These are phyloP conservation scores for Fusarium tanahbumbuense DNA, from an alignment of 2,329 filamentous ascomycete species.

Conservation along the genomic window DNA sequence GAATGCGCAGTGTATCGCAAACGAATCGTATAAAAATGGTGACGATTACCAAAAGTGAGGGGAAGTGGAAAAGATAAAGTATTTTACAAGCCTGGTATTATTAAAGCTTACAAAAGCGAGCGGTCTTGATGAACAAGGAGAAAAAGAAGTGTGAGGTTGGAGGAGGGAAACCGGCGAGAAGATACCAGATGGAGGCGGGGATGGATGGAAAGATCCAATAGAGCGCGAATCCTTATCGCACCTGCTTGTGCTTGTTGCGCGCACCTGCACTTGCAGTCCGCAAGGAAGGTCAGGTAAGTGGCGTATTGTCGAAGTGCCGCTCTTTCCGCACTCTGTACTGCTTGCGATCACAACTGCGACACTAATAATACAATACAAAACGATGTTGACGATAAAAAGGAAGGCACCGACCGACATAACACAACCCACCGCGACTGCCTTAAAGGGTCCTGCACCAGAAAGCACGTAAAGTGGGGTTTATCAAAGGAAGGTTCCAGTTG, in stretches of 20 bases:
- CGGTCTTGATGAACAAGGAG: constrained; percentile 11
- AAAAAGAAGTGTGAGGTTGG: constrained; percentile 22
- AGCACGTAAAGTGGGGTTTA: constrained; percentile 15
- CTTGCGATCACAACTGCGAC: constrained; percentile 10
- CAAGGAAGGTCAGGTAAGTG: background rate
- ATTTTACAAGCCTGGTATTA: constrained; percentile 16
- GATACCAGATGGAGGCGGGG: constrained; percentile 30
- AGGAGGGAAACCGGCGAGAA: constrained; percentile 19
- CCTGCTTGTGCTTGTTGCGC: constrained; percentile 1
- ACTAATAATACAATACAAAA: background rate
- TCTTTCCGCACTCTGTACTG: constrained; percentile 23
- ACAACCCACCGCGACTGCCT: constrained; percentile 13
- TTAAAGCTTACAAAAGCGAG: constrained; percentile 23
- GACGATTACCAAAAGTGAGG: constrained; percentile 2
- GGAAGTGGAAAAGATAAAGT: background rate
- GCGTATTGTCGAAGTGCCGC: constrained; percentile 11
- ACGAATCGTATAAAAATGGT: constrained; percentile 4
- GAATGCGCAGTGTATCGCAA: constrained; percentile 20
- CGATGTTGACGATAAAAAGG: constrained; percentile 13
- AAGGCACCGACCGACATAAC: constrained; percentile 8
- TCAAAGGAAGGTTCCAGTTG: constrained; percentile 40
- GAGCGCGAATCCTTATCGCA: constrained; percentile 37
- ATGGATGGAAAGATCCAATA: constrained; percentile 14
- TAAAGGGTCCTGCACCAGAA: constrained; percentile 5
- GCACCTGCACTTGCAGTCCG: constrained; percentile 7